Evolutionary conservation across 257 asterid genomes (phyloP).

Genomic region (Nicotiana tabacum): DNA sequence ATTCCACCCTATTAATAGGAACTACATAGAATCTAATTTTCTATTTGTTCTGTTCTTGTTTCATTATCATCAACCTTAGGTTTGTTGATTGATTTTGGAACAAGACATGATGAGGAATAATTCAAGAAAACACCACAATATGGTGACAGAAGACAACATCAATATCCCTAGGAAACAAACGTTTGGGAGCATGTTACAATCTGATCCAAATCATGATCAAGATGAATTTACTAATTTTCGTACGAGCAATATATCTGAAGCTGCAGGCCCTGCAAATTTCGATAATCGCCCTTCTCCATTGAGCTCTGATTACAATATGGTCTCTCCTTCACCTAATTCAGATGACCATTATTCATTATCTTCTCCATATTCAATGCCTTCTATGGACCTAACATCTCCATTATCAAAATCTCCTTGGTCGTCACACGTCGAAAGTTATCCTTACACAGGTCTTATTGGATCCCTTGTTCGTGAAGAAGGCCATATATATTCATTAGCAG

Average conservation of each 20-base stretch:
- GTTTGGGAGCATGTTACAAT: constrained; percentile 12
- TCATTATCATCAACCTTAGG: neutral
- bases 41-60: neutral
- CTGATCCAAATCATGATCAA: constrained; percentile 11
- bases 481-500: constrained; percentile 46
- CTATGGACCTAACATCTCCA: constrained; percentile 27
- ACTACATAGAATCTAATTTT: neutral
- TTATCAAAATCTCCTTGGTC: constrained; percentile 34
- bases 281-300: constrained; percentile 2
- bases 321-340: constrained; percentile 8
- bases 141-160: neutral
- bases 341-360: constrained; percentile 12
- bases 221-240: constrained; percentile 6
- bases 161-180: constrained; percentile 5
- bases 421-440: constrained; percentile 7
- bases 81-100: neutral
- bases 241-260: constrained; percentile 5
- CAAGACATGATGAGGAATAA: neutral
- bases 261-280: neutral
- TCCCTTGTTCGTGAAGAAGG: constrained; percentile 53
- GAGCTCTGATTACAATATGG: constrained; percentile 7
- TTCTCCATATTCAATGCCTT: constrained; percentile 8
- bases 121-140: neutral
- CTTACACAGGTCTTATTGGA: constrained; percentile 32
- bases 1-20: neutral